phyloP scores from a whole-genome alignment of 805 yeast species.

The Saccharomycopsis sp. region DNA sequence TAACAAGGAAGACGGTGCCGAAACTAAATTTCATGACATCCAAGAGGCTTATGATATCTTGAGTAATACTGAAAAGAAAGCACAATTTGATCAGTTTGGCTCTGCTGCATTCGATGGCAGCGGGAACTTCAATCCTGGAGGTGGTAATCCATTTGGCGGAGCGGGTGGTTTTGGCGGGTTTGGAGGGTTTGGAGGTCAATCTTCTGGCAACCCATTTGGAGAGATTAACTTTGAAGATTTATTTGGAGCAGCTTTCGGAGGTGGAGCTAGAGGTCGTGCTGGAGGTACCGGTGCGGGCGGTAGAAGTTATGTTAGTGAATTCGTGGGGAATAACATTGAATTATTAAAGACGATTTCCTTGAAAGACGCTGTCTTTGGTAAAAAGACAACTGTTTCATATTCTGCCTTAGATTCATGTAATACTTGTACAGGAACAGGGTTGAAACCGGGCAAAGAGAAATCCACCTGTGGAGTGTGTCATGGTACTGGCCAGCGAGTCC shows the following conservation, averaged over 20 bases:
- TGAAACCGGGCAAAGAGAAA: constrained; percentile 68
- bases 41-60: constrained; percentile 93
- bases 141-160: constrained; percentile 35
- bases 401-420: constrained; percentile 69
- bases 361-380: constrained; percentile 85
- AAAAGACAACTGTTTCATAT: constrained; percentile 57
- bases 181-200: constrained; percentile 48
- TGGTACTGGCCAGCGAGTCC: constrained; percentile 89
- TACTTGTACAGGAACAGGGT: constrained; percentile 79
- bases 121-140: constrained; percentile 40
- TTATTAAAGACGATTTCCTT: constrained; percentile 66
- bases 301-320: constrained; percentile 58
- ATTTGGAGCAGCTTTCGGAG: constrained; percentile 47
- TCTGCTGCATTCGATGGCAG: constrained; percentile 71
- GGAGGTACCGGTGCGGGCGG: constrained; percentile 32
- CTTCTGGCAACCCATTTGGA: constrained; percentile 31
- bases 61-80: constrained; percentile 75
- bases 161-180: constrained; percentile 48
- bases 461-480: constrained; percentile 81
- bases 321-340: constrained; percentile 84
- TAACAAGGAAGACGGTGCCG: constrained; percentile 85
- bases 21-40: constrained; percentile 81
- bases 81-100: constrained; percentile 90
- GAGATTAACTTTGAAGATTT: constrained; percentile 55
- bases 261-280: constrained; percentile 30